Percentiles rank a stretch among this genome's conserved stretches.
phyloP scores from a whole-genome alignment of 495 filamentous ascomycete genomes.

The Aspergillus olivimuriae region DNA sequence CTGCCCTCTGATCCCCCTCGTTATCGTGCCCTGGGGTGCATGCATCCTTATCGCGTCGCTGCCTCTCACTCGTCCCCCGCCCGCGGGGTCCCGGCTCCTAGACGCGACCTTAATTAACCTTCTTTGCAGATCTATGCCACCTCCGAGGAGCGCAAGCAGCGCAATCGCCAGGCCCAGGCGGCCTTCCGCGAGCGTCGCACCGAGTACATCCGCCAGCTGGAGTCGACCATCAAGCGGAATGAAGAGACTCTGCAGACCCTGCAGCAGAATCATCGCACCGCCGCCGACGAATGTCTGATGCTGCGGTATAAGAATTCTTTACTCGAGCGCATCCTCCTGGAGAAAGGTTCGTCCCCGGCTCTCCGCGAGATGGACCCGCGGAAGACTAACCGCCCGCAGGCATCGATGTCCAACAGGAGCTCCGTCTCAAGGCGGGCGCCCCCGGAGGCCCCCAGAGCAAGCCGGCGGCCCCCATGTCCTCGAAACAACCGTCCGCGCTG shows the following conservation, averaged over 20 bases:
- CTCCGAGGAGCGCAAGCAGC: slow-evolving; percentile 95
- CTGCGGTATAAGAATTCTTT: slow-evolving; percentile 97
- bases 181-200: slow-evolving; percentile 94
- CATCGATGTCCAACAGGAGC: slow-evolving; percentile 95
- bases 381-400: slow-evolving; percentile 43
- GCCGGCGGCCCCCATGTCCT: slow-evolving; percentile 39
- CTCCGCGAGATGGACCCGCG: neutral
- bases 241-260: slow-evolving; percentile 87
- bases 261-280: slow-evolving; percentile 88
- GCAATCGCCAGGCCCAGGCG: slow-evolving; percentile 94
- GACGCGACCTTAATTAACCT: slow-evolving; percentile 17
- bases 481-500: slow-evolving; percentile 57
- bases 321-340: slow-evolving; percentile 86
- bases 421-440: slow-evolving; percentile 76
- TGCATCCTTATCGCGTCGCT: neutral
- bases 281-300: slow-evolving; percentile 97
- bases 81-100: slow-evolving; percentile 1
- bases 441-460: slow-evolving; percentile 52
- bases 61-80: neutral
- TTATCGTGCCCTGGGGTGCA: neutral
- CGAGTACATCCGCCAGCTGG: slow-evolving; percentile 98
- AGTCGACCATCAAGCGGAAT: slow-evolving; percentile 95
- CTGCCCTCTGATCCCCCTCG: neutral
- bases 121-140: slow-evolving; percentile 83
- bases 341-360: slow-evolving; percentile 63